Conservation (phyloP, 345 rosid genomes). For the Schrenkiella parvula region DNA sequence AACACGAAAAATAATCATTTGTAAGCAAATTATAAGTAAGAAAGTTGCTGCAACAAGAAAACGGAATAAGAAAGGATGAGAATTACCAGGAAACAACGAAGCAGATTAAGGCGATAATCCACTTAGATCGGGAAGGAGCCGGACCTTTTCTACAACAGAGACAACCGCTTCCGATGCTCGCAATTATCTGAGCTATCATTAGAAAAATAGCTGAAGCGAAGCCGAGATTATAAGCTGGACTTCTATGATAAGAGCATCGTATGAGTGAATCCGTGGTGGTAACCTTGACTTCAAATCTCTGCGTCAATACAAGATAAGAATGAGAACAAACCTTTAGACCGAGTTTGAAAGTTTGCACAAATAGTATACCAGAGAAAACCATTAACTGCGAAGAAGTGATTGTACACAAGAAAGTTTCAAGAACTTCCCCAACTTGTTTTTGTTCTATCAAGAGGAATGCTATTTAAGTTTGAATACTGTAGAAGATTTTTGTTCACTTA, state of each 20-base stretch:
- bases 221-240: constrained; percentile 70
- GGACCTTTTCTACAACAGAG: constrained; percentile 67
- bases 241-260: constrained; percentile 63
- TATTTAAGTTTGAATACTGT: neutral
- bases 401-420: neutral
- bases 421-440: neutral
- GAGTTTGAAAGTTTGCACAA: neutral
- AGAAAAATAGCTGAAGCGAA: constrained; percentile 63
- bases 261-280: constrained; percentile 36
- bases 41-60: neutral
- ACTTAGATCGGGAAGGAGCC: constrained; percentile 50
- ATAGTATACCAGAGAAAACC: neutral
- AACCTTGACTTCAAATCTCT: constrained; percentile 65
- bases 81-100: constrained; percentile 77
- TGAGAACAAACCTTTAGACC: neutral
- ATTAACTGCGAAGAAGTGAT: neutral
- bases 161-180: constrained; percentile 63
- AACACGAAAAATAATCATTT: neutral
- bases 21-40: neutral
- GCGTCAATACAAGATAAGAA: neutral
- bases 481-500: neutral
- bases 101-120: constrained; percentile 62
- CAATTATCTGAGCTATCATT: constrained; percentile 59
- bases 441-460: neutral
- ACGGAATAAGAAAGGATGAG: too few relatives aligned